A percentile compares a stretch with the other conserved stretches of the same genome.
phyloP scores from a whole-genome alignment of 192 early-diverging fungal genomes.

The Podila epigama region DNA sequence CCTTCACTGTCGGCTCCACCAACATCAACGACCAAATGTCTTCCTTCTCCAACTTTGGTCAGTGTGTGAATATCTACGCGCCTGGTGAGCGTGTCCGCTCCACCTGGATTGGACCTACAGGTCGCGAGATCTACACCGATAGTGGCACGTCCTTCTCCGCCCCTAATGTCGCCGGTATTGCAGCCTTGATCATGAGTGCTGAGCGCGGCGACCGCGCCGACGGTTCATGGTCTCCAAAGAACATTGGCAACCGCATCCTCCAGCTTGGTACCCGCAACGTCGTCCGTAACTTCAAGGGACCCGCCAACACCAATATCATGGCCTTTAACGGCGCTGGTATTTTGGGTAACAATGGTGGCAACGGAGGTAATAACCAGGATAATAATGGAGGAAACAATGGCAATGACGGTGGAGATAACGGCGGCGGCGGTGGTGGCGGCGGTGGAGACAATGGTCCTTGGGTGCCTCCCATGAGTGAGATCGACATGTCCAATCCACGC shows the following conservation, averaged over 20 bases:
- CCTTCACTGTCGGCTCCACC: conserved; percentile 60
- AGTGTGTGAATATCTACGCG: conserved; percentile 60
- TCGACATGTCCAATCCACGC: background rate
- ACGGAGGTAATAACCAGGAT: background rate
- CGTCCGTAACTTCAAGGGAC: conserved; percentile 28
- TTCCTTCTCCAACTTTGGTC: conserved; percentile 57
- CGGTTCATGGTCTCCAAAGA: conserved; percentile 32
- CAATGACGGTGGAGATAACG: background rate
- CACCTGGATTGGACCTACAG: conserved; percentile 44
- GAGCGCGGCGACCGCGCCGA: conserved; percentile 31
- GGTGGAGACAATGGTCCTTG: background rate
- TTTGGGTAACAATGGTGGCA: background rate
- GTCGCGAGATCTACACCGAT: conserved; percentile 40
- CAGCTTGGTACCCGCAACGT: conserved; percentile 47
- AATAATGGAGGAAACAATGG: background rate
- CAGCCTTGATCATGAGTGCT: conserved; percentile 25
- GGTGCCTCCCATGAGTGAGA: background rate
- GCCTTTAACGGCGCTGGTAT: conserved; percentile 47
- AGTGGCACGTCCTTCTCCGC: conserved; percentile 53
- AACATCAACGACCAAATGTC: conserved; percentile 53
- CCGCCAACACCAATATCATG: conserved; percentile 47
- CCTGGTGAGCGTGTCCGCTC: conserved; percentile 52
- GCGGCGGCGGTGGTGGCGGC: background rate
- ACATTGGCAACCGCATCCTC: conserved; percentile 26
- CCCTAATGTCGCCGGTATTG: conserved; percentile 48